Evolutionary conservation across 2,329 filamentous ascomycete species (phyloP), one percentile per base, ranked within the genome.

Genomic region (Seiridium cupressi): DNA sequence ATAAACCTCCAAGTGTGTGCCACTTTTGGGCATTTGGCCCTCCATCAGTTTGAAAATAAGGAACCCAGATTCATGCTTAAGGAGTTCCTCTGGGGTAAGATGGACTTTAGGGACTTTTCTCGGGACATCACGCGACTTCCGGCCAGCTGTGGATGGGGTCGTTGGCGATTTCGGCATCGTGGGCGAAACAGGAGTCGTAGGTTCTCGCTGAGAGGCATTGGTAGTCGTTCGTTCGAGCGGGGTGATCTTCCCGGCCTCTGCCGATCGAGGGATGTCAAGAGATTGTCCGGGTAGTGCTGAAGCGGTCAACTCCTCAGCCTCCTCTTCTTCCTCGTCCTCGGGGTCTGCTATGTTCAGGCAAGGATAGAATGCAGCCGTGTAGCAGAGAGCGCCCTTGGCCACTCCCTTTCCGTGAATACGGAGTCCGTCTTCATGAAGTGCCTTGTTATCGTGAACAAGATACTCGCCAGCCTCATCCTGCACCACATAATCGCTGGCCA

Each of bases 11-110:
- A 99, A 80, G 63, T 92, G 89, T 36, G 87, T 89, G 65, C 93
- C 85, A 57, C 81, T 85, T 64, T 90, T 87, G 0, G 91, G 85
- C 71, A 99, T 84, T 59, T 97, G 90, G 32, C 89, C 93, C 63
- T 98, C 93, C 72, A 97, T 86, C 60, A 99, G 85, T 72, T 93
- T 94, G 84, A 99, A 98, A 59, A 99, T 91, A 64, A 99, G 82
- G 60, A 99, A 84, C 64, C 95, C 95, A 60, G 91, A 95, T 78
- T 98, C 93, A 72, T 97, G 89, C 70, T 90, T 87, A 66, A 89
- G 78, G 26, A 99, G 82, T 71, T 98, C 91, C 62, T 97, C 89
- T 0, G 88, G 86, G 4, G 84, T 87, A 55, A 99, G 84, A 59
- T 83, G 87, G 64, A 97, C 80, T 79, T 96, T 96, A 35, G 92